phyloP scores from a whole-genome alignment of 345 rosid species.

The Hirschfeldia incana region DNA sequence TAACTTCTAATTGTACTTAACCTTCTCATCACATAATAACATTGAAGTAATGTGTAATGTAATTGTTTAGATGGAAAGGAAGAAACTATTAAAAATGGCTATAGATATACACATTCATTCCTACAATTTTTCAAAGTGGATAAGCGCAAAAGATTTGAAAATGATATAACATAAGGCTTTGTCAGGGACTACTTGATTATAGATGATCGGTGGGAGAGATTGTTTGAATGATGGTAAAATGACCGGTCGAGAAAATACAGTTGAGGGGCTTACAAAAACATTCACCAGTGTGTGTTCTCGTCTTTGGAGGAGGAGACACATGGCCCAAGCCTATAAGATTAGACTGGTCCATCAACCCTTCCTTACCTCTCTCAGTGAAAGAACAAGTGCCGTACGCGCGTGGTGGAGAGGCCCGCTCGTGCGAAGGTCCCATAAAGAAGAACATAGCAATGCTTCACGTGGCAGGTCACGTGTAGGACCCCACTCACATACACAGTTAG shows the following conservation, averaged over 20 bases:
- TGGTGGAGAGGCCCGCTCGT: slow-evolving; percentile 35
- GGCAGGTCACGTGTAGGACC: slow-evolving; percentile 40
- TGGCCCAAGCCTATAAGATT: slow-evolving; percentile 20
- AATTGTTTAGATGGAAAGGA: too few species aligned
- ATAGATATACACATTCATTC: neutral
- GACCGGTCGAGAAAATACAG: neutral
- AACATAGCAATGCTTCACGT: slow-evolving; percentile 31
- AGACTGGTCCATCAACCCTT: slow-evolving; percentile 26
- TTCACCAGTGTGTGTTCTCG: slow-evolving; percentile 5
- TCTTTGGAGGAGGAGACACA: slow-evolving; percentile 32
- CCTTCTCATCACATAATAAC: neutral
- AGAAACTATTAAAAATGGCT: too few species aligned
- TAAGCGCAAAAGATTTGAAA: slow-evolving; percentile 16
- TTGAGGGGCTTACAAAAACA: slow-evolving; percentile 17
- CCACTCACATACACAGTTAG: slow-evolving; percentile 5
- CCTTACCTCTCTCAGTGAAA: neutral
- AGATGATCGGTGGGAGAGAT: neutral
- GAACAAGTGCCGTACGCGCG: slow-evolving; percentile 40
- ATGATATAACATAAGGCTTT: slow-evolving; percentile 17
- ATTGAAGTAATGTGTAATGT: neutral
- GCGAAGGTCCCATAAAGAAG: slow-evolving; percentile 26
- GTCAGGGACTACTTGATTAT: slow-evolving; percentile 22
- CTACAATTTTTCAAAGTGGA: neutral
- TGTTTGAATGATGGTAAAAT: slow-evolving; percentile 13
- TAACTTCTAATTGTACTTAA: neutral